Conservation (phyloP, 2,329 filamentous ascomycete species). For the Colletotrichum godetiae region DNA sequence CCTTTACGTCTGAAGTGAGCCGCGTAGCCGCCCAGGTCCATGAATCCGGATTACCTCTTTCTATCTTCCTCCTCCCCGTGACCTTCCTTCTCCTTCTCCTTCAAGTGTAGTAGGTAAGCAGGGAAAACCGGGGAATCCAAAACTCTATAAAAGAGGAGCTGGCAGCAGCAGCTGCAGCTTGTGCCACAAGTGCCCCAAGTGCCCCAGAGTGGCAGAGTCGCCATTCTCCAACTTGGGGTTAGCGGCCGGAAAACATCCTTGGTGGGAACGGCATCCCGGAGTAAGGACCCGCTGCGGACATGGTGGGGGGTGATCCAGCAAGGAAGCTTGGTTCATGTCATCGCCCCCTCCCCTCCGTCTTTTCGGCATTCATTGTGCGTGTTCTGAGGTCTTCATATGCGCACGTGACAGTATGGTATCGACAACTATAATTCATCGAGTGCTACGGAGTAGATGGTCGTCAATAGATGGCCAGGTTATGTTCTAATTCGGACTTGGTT, state of each 20-base stretch:
- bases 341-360: not conserved
- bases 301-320: not conserved
- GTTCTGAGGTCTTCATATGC: not conserved
- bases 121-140: not conserved
- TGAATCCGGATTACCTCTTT: slow-evolving; percentile 13
- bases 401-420: slow-evolving; percentile 9
- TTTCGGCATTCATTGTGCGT: not conserved
- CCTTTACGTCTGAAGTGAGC: not conserved
- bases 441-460: too few relatives aligned
- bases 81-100: not conserved
- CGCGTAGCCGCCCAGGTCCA: not conserved
- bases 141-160: slow-evolving; percentile 7
- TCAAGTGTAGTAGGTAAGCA: not conserved
- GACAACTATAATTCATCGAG: too few relatives aligned
- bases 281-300: not conserved
- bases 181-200: too few relatives aligned
- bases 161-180: too few relatives aligned
- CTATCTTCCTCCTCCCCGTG: not conserved
- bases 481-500: too few relatives aligned
- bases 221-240: not conserved
- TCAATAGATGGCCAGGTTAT: too few relatives aligned
- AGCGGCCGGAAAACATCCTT: not conserved
- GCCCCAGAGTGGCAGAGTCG: too few relatives aligned
- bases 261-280: too few relatives aligned
- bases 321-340: slow-evolving; percentile 19